These are phyloP conservation scores for Scheffersomyces ergatensis DNA, from an alignment of 805 yeast genomes.

Conservation along the genomic window DNA sequence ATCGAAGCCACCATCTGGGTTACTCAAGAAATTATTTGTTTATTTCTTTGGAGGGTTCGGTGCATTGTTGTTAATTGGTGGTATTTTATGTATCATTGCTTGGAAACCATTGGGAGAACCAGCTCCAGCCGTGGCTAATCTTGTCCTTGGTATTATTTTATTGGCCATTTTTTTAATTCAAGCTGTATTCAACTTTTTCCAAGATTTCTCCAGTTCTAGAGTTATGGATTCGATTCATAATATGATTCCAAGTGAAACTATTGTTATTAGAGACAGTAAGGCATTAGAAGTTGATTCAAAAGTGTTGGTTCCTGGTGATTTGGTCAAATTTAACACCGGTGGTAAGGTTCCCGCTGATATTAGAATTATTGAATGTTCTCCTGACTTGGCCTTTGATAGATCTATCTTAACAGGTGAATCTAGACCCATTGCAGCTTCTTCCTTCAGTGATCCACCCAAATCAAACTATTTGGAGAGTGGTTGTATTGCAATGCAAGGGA, in stretches of 20 bases:
- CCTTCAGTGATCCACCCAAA: constrained; percentile 20
- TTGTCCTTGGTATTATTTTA: constrained; percentile 41
- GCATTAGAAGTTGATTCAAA: constrained; percentile 24
- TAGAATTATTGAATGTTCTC: constrained; percentile 34
- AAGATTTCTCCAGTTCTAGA: constrained; percentile 45
- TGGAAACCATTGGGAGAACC: constrained; percentile 52
- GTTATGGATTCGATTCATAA: constrained; percentile 47
- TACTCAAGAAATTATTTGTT: constrained; percentile 27
- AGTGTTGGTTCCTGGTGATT: constrained; percentile 45
- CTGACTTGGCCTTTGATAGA: constrained; percentile 43
- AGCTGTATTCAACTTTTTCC: constrained; percentile 44
- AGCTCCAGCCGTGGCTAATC: constrained; percentile 37
- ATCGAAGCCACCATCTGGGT: constrained; percentile 33
- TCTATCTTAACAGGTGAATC: constrained; percentile 52
- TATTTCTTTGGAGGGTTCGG: constrained; percentile 53
- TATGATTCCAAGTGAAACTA: constrained; percentile 39
- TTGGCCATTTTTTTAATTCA: constrained; percentile 39
- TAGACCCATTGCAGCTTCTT: constrained; percentile 31
- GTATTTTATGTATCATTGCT: constrained; percentile 38
- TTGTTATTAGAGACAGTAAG: constrained; percentile 35
- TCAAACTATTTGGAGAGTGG: constrained; percentile 42
- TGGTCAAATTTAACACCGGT: constrained; percentile 35
- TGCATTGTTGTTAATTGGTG: constrained; percentile 37
- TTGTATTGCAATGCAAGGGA: constrained; percentile 47
- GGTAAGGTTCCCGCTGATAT: constrained; percentile 48